Percentiles rank a stretch among this genome's conserved stretches.
Evolutionary conservation across 1,284 basidiomycete species (phyloP).

Genomic region (Cutaneotrichosporon mucoides): DNA sequence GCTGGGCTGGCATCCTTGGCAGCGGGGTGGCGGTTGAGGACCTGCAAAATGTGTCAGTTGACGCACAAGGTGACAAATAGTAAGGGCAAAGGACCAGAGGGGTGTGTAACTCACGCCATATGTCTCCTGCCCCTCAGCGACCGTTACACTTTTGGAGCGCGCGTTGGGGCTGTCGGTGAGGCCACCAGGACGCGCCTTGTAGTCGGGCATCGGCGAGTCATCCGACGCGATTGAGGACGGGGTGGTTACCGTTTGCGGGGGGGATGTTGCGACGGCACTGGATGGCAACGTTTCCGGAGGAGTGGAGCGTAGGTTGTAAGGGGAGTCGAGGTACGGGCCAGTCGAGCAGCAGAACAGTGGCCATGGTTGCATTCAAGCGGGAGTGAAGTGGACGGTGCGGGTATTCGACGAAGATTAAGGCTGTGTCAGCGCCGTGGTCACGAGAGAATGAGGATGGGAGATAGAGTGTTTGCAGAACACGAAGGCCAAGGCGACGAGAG

Average conservation of each 20-base stretch:
- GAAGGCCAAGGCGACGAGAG: too few relatives aligned
- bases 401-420: neutral
- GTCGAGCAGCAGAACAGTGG: neutral
- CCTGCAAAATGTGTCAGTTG: conserved; percentile 24
- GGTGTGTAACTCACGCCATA: conserved; percentile 59
- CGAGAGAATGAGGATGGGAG: too few relatives aligned
- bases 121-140: conserved; percentile 65
- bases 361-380: neutral
- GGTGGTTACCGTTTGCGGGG: conserved; percentile 9
- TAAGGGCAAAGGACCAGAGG: too few relatives aligned
- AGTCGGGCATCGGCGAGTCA: conserved; percentile 14
- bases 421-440: neutral
- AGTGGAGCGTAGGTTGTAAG: neutral
- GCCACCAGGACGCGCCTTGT: conserved; percentile 24
- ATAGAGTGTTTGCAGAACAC: too few relatives aligned
- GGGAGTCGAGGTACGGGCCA: neutral
- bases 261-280: neutral
- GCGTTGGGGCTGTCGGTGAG: conserved; percentile 57
- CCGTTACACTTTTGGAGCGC: conserved; percentile 68
- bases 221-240: conserved; percentile 12
- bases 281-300: neutral
- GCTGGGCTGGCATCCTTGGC: neutral
- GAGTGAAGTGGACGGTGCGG: neutral
- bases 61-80: neutral
- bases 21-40: conserved; percentile 48